Evolutionary conservation across 495 filamentous ascomycete species (phyloP).

Genomic region (Penicillium steckii): DNA sequence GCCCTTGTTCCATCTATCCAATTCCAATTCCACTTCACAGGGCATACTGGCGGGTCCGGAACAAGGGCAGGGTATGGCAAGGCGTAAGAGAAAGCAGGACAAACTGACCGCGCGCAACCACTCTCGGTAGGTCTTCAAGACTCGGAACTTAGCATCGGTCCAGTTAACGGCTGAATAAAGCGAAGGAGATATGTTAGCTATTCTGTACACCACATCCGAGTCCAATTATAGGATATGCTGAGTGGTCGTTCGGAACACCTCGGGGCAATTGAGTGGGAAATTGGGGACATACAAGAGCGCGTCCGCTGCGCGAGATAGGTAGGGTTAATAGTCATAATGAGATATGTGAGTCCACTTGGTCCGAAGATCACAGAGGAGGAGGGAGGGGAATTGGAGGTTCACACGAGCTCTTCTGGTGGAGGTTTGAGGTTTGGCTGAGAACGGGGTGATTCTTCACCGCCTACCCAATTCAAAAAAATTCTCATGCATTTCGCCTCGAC

Average conservation of each 20-base stretch:
- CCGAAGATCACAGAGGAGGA: conserved; percentile 18
- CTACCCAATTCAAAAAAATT: conserved; percentile 43
- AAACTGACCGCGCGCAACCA: conserved; percentile 89
- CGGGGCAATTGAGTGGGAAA: conserved; percentile 16
- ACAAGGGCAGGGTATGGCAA: neutral
- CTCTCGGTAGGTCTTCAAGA: conserved; percentile 82
- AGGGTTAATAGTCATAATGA: conserved; percentile 77
- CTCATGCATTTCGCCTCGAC: conserved; percentile 9
- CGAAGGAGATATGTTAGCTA: conserved; percentile 22
- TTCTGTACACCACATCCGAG: neutral
- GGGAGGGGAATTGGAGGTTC: conserved; percentile 18
- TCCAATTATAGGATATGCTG: conserved; percentile 14
- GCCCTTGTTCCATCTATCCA: no score
- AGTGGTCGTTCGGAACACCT: conserved; percentile 19
- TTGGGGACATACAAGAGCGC: conserved; percentile 71
- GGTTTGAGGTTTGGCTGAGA: conserved; percentile 20
- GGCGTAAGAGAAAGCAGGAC: conserved; percentile 4
- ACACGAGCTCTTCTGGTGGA: conserved; percentile 27
- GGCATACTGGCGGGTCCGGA: no score
- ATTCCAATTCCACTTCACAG: no score
- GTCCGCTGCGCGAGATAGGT: conserved; percentile 90
- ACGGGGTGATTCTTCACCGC: conserved; percentile 31
- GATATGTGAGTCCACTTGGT: conserved; percentile 13
- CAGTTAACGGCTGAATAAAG: conserved; percentile 70
- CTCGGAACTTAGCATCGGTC: conserved; percentile 78